Evolutionary conservation across 208 protist genomes (phyloP), one percentile per base, ranked within the genome.

Genomic region (Trypanosoma melophagium): DNA sequence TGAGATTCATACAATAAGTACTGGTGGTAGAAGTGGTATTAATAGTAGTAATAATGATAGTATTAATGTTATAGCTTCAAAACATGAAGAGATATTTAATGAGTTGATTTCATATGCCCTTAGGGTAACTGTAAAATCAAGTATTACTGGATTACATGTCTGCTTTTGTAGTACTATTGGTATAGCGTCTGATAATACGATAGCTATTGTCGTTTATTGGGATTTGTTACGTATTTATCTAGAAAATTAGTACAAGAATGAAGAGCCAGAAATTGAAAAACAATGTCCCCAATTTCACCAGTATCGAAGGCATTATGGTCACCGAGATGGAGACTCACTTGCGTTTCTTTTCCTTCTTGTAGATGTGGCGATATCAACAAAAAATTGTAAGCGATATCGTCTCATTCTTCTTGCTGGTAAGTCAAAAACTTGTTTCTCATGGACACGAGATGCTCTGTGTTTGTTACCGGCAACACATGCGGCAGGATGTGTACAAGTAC

Each of bases 151-250:
- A 50, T 44, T 66, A 42, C 54, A 72, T 56, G 52, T 60, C 10
- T 76, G 68, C 28, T 87, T 80, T 50, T 77, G 80, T 40, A 74
- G 65, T n/a, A 73, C 83, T 47, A 38, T 31, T 28, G 81, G 81
- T 51, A 60, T 70, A 31, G 74, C 73, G 22, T 35, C 7, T 55
- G 71, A 74, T 50, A 70, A 65, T 17, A 67, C 75, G 9, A 60
- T 72, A 7, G 69, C 66, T 12, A 25, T 87, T 42, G 54, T 77
- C 19, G n/a, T 81, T n/a, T 76, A 81, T 52, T 76, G 74, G n/a
- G 78, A 78, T n/a, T 56, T 83, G 28, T 56, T 87, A 28, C 59
- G 58, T 25, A 69, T 74, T 0, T 80, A 83, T 64, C 68, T 76
- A 17, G 65, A 59, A 2, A 54, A 69, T 24, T 80, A 65, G 24